Percentiles rank a stretch among this genome's conserved stretches.
Conservation (phyloP, 169 alveolate genomes). For the Plasmodium vivax region DNA sequence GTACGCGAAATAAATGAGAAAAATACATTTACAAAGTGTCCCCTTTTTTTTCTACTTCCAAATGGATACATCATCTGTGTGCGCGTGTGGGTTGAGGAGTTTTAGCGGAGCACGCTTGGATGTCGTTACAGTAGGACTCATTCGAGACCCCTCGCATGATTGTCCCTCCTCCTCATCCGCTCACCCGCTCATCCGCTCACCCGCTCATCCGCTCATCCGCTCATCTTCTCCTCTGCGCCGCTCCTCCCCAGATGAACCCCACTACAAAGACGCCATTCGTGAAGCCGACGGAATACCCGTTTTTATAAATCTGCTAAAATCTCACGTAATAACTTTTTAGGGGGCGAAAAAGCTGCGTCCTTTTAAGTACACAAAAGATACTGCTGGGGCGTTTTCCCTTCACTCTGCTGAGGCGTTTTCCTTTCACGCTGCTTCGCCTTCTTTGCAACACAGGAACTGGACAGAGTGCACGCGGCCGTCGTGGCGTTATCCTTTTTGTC, state of each 20-base stretch:
- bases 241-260: constrained; percentile 81
- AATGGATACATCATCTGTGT: background rate
- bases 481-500: constrained; percentile 93
- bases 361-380: background rate
- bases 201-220: background rate
- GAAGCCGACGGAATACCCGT: constrained; percentile 88
- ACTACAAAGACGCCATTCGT: constrained; percentile 85
- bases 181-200: background rate
- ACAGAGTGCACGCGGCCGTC: constrained; percentile 92
- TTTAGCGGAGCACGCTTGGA: background rate
- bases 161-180: background rate
- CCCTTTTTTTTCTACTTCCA: background rate
- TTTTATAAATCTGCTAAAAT: constrained; percentile 83
- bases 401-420: background rate
- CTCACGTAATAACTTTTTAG: constrained; percentile 75
- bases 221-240: background rate
- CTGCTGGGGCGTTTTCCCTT: background rate
- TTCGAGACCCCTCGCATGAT: background rate
- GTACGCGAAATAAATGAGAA: constrained; percentile 23
- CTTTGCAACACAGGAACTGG: constrained; percentile 82
- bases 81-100: background rate
- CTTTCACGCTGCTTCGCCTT: background rate
- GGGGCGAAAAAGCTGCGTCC: constrained; percentile 17
- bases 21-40: background rate
- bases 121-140: background rate